A percentile compares a stretch with the other conserved stretches of the same genome.
Evolutionary conservation across 208 protist genomes (phyloP).

Genomic region (Zelonia costaricensis): DNA sequence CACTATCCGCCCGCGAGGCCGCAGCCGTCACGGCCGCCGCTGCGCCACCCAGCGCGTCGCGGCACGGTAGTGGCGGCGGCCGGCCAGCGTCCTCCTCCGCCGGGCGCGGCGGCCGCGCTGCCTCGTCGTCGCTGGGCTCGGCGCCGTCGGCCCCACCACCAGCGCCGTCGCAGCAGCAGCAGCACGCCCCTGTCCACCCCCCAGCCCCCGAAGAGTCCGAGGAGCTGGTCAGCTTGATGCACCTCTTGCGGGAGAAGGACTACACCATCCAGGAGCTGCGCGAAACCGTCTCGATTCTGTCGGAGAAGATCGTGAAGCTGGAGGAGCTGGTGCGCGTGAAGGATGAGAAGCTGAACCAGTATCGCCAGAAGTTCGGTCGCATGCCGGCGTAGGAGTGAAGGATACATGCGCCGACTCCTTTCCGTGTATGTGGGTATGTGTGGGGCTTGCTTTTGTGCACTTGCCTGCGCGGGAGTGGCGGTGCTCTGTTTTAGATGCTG

Average conservation of each 20-base stretch:
- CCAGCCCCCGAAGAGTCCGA: not conserved
- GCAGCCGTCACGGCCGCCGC: not conserved
- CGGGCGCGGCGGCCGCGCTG: not conserved
- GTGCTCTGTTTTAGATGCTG: too few relatives aligned
- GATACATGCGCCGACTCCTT: not conserved
- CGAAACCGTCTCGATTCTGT: slow-evolving; percentile 89
- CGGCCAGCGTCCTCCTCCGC: not conserved
- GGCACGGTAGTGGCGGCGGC: not conserved
- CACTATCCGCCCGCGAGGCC: not conserved
- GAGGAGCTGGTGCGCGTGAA: slow-evolving; percentile 96
- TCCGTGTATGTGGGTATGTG: too few relatives aligned
- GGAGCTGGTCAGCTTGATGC: slow-evolving; percentile 29
- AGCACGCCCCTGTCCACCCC: slow-evolving; percentile 8
- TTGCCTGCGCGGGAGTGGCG: too few relatives aligned
- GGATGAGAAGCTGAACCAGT: slow-evolving; percentile 92
- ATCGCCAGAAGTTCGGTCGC: slow-evolving; percentile 68
- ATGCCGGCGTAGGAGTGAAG: slow-evolving; percentile 10
- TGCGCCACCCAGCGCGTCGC: not conserved
- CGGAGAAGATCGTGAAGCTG: slow-evolving; percentile 94
- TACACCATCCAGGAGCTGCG: slow-evolving; percentile 89
- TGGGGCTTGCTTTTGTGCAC: too few relatives aligned
- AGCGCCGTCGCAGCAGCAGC: slow-evolving; percentile 6
- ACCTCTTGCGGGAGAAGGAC: slow-evolving; percentile 90
- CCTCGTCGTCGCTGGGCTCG: not conserved
- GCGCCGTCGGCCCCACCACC: not conserved